Evolutionary conservation across 331 rosid genomes (phyloP).

Genomic region (Arachis monticola): DNA sequence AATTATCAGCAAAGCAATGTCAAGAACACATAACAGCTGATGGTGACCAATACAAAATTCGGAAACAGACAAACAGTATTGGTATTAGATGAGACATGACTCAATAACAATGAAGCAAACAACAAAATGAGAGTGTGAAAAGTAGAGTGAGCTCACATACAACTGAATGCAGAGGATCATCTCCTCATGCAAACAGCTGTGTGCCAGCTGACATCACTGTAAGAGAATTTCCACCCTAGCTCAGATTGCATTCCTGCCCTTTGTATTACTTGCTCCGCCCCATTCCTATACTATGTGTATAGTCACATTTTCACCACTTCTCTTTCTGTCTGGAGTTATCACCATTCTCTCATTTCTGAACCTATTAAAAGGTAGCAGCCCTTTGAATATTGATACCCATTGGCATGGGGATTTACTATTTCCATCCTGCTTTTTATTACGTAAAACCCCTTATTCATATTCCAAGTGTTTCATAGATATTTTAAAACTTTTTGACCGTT

Average conservation of each 20-base stretch:
- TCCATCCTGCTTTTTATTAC: slow-evolving; percentile 18
- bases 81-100: slow-evolving; percentile 19
- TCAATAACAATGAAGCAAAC: slow-evolving; percentile 19
- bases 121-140: neutral
- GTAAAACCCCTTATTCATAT: slow-evolving; percentile 1
- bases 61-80: slow-evolving; percentile 7
- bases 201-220: no score
- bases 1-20: slow-evolving; percentile 4
- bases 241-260: no score
- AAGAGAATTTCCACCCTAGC: no score
- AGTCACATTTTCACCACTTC: no score
- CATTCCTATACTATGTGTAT: no score
- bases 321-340: no score
- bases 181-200: no score
- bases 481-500: neutral
- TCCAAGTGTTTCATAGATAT: slow-evolving; percentile 6
- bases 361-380: neutral
- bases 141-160: no score
- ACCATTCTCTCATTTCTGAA: no score
- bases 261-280: no score
- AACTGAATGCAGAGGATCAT: no score
- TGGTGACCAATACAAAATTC: slow-evolving; percentile 3
- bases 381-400: neutral
- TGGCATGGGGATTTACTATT: neutral
- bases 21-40: slow-evolving; percentile 17